Base-by-base conservation (phyloP, 495 filamentous ascomycete species). In the Talaromyces thailandensis region DNA sequence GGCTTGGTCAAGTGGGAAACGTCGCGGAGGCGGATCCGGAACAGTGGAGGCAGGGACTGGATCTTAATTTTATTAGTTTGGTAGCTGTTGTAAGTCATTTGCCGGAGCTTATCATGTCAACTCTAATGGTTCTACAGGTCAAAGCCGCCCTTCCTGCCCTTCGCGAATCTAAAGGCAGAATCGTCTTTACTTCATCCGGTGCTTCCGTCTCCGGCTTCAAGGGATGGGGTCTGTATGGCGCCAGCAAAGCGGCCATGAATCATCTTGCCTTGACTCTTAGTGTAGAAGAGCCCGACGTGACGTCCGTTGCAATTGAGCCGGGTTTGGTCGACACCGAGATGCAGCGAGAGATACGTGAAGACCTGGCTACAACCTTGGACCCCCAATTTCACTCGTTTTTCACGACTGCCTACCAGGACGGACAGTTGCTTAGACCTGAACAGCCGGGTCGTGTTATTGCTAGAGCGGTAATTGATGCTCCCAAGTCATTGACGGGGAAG, bases 201-300 rank as follows among this genome's bases (percentile, higher is more conserved):
- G 35, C 35, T 16, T 40, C 35, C 35, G 35, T 40, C 35, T 75
- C 75, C 9, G 84, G 80, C 4, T 96, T 93, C 70, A 72, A 79
- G 1, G 84, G 84, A 2, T 97, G 94, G 93, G 86, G 78, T 58
- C 74, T 81, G 0, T 98, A 98, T 67, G 91, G 91, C 6, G 82
- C 90, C 5, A 86, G 86, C n/a, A 97, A 97, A 73, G 93, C 93
- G 1, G 92, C 91, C 1, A 72, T 97, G 71, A 95, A 96, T 75
- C 88, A 93, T 69, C 78, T 98, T 0, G 83, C 84, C 18, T 68
- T 80, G 58, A 92, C 89, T n/a, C 65, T 98, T 24, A 87, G 84
- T 1, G 80, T 79, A 8, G 94, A 98, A 65, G 94, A 96, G 71
- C 85, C 89, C 9, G 80, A 87, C 3, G 35, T 40, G 3, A 40